Evolutionary conservation across 805 yeast genomes (phyloP).

Genomic region (Wickerhamiella sergipiensis): DNA sequence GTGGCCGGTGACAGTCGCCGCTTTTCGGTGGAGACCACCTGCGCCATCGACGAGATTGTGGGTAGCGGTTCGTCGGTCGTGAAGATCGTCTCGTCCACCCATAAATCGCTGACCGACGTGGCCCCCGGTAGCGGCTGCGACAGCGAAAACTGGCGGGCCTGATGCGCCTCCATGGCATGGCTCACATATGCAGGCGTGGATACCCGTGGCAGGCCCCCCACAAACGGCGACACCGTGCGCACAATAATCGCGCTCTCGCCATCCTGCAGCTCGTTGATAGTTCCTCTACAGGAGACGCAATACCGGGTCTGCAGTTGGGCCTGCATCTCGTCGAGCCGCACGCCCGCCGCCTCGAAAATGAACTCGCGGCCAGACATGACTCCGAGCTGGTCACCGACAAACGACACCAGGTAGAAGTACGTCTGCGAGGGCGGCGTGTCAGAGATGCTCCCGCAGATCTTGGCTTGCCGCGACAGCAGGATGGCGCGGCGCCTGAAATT

Average conservation of each 20-base stretch:
- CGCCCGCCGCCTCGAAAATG: neutral
- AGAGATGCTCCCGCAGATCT: neutral
- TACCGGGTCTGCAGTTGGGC: neutral
- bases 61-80: neutral
- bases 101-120: neutral
- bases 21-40: neutral
- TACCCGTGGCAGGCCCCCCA: neutral
- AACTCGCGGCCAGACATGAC: neutral
- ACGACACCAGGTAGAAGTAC: neutral
- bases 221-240: neutral
- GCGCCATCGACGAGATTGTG: neutral
- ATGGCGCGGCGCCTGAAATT: neutral
- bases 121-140: neutral
- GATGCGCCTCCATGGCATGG: neutral
- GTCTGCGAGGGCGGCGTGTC: neutral
- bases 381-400: neutral
- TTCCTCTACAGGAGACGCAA: neutral
- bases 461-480: neutral
- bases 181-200: neutral
- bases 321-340: neutral
- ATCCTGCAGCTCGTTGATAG: neutral
- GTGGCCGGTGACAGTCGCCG: neutral
- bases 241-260: neutral
- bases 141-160: neutral
- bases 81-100: neutral